Conservation (phyloP, 2,329 filamentous ascomycete species). For the Sclerotinia trifoliorum region DNA sequence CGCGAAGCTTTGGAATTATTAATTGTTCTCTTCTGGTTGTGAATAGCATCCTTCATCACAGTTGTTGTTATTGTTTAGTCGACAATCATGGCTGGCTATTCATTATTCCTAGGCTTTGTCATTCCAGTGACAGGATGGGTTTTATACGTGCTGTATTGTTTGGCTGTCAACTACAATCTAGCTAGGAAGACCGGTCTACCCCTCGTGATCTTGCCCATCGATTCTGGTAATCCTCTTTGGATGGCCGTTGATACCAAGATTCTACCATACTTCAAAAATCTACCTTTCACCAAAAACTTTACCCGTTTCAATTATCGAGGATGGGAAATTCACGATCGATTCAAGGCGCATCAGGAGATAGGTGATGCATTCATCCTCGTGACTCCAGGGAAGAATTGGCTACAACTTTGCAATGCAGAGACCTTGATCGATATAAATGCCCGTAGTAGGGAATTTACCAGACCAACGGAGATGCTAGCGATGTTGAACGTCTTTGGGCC, state of each 20-base stretch:
- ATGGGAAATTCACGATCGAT: slow-evolving; percentile 22
- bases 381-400: slow-evolving; percentile 18
- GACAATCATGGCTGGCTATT: slow-evolving; percentile 2
- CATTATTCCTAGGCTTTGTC: slow-evolving; percentile 10
- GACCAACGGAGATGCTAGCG: slow-evolving; percentile 17
- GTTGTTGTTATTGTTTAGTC: not conserved
- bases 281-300: slow-evolving; percentile 21
- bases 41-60: not conserved
- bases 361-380: slow-evolving; percentile 20
- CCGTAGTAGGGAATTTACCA: not conserved
- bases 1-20: not conserved
- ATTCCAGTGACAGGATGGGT: slow-evolving; percentile 10
- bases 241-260: slow-evolving; percentile 14
- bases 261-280: slow-evolving; percentile 7
- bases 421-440: slow-evolving; percentile 9
- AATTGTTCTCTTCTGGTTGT: not conserved
- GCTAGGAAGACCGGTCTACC: slow-evolving; percentile 8
- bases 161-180: slow-evolving; percentile 10
- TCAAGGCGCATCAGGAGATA: slow-evolving; percentile 14
- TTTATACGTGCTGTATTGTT: slow-evolving; percentile 5
- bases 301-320: slow-evolving; percentile 19
- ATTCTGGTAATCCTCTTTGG: slow-evolving; percentile 18
- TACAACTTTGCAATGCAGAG: slow-evolving; percentile 17
- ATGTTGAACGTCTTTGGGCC: slow-evolving; percentile 18
- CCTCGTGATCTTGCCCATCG: slow-evolving; percentile 16